A percentile compares a stretch with the other conserved stretches of the same genome.
phyloP scores from a whole-genome alignment of 1,284 basidiomycete species.

The Stygiomarasmius scandens region DNA sequence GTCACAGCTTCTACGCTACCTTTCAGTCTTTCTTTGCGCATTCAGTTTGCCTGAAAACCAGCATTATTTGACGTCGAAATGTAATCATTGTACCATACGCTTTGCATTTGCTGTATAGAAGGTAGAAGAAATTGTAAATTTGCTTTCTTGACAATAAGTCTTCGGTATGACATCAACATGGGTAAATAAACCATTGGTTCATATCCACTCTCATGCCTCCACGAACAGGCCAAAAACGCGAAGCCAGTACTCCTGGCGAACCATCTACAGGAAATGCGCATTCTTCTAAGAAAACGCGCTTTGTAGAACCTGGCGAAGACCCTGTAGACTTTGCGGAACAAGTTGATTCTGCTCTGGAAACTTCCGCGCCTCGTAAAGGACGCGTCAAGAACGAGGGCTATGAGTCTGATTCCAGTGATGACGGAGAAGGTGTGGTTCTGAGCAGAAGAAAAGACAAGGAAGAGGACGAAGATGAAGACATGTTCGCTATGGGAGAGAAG shows the following conservation, averaged over 20 bases:
- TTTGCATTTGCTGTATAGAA: no score
- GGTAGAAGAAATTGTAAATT: neutral
- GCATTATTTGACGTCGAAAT: no score
- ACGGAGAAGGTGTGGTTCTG: constrained; percentile 86
- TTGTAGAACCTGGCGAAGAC: constrained; percentile 76
- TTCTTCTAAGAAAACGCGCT: constrained; percentile 75
- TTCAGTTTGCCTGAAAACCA: constrained; percentile 54
- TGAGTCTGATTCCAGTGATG: constrained; percentile 91
- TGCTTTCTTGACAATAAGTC: no score
- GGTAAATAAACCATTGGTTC: neutral
- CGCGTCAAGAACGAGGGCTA: constrained; percentile 87
- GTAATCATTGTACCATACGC: neutral
- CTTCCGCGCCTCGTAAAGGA: constrained; percentile 58
- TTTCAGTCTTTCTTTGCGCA: constrained; percentile 77
- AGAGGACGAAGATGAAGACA: constrained; percentile 81
- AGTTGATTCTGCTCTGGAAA: constrained; percentile 73
- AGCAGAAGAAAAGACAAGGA: constrained; percentile 64
- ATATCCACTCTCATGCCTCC: constrained; percentile 45
- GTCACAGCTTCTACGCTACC: constrained; percentile 90
- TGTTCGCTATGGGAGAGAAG: constrained; percentile 78
- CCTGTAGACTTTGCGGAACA: constrained; percentile 74
- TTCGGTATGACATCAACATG: neutral
- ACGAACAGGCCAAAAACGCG: constrained; percentile 57
- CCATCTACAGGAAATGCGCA: constrained; percentile 29
- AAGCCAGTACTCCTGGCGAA: constrained; percentile 48